Conservation (phyloP, 768 basidiomycete genomes). For the Mycena indigotica region DNA sequence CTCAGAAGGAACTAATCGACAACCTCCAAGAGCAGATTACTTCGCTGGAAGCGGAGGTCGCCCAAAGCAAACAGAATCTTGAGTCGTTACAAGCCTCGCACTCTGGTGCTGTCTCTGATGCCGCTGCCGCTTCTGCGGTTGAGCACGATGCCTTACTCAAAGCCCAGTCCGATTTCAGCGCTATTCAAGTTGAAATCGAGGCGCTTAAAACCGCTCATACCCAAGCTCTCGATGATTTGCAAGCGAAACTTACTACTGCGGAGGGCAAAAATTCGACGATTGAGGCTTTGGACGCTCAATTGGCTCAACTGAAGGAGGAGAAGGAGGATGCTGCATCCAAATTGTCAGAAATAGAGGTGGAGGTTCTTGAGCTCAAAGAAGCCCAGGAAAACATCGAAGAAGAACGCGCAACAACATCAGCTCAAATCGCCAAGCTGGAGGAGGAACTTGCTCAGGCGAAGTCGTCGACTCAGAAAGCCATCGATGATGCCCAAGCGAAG, state of each 20-base stretch:
- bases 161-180: slow-evolving; percentile 62
- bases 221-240: slow-evolving; percentile 49
- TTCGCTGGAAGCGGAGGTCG: slow-evolving; percentile 52
- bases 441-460: slow-evolving; percentile 52
- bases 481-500: slow-evolving; percentile 49
- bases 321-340: slow-evolving; percentile 72
- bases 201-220: slow-evolving; percentile 53
- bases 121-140: slow-evolving; percentile 53
- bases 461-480: slow-evolving; percentile 49
- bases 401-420: slow-evolving; percentile 46
- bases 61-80: slow-evolving; percentile 53
- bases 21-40: slow-evolving; percentile 53
- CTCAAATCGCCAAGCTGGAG: slow-evolving; percentile 54
- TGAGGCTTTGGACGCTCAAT: slow-evolving; percentile 48
- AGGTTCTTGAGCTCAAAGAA: slow-evolving; percentile 78
- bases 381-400: slow-evolving; percentile 67
- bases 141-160: slow-evolving; percentile 67
- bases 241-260: slow-evolving; percentile 47
- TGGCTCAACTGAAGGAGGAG: slow-evolving; percentile 58
- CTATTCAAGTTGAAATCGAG: slow-evolving; percentile 54
- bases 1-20: slow-evolving; percentile 50
- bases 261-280: slow-evolving; percentile 48
- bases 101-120: slow-evolving; percentile 43
- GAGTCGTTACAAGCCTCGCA: slow-evolving; percentile 51
- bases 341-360: slow-evolving; percentile 80